Evolutionary conservation across 192 early-diverging fungal genomes (phyloP).

Genomic region (Geranomyces variabilis): DNA sequence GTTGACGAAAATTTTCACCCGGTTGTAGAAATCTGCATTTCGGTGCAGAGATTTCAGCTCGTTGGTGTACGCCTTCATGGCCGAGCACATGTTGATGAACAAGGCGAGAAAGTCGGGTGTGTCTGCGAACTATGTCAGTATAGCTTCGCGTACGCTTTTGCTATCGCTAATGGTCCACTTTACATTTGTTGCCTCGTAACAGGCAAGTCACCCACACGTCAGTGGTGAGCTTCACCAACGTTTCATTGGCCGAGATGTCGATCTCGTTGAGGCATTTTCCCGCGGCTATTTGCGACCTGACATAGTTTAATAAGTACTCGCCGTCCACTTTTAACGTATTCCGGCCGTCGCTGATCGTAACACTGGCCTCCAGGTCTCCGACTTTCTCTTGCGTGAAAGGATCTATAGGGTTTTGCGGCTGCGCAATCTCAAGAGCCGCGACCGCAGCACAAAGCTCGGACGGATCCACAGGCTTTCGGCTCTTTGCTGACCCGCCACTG

Average conservation of each 20-base stretch:
- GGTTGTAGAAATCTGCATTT: not conserved
- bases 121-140: conserved; percentile 9
- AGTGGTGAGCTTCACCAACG: conserved; percentile 17
- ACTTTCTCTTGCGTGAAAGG: conserved; percentile 17
- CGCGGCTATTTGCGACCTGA: conserved; percentile 14
- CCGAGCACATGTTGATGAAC: conserved; percentile 24
- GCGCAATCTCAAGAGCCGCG: conserved; percentile 5
- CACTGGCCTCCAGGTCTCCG: conserved; percentile 7
- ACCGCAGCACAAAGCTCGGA: conserved; percentile 13
- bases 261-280: conserved; percentile 18
- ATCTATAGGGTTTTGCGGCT: conserved; percentile 16
- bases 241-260: not conserved
- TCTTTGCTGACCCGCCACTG: conserved; percentile 7
- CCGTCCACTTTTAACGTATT: conserved; percentile 7
- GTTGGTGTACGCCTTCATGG: conserved; percentile 11
- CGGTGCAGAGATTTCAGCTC: conserved; percentile 13
- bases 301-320: conserved; percentile 15
- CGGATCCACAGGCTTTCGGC: conserved; percentile 11
- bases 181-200: conserved; percentile 21
- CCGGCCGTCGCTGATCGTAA: conserved; percentile 13
- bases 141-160: conserved; percentile 6
- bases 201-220: conserved; percentile 17
- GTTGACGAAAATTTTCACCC: conserved; percentile 16
- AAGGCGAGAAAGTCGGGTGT: conserved; percentile 14
- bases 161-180: not conserved